Conservation (phyloP, 78 protist genomes). For the Cavenderia fasciculata region DNA sequence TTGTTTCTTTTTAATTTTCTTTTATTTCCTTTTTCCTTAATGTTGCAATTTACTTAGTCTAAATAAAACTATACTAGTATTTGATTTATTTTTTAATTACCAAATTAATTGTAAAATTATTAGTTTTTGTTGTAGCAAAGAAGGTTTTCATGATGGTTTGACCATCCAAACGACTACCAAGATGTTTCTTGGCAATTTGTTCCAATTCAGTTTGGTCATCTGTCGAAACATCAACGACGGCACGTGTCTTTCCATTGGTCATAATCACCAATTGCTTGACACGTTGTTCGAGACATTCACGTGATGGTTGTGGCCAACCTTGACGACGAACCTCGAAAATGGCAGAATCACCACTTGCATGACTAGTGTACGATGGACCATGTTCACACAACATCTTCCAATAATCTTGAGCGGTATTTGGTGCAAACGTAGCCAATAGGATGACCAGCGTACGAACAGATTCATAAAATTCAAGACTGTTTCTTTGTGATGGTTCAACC, state of each 20-base stretch:
- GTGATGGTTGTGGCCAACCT: conserved; percentile 25
- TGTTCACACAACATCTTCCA: conserved; percentile 56
- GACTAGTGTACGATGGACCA: background rate
- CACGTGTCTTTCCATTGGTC: conserved; percentile 52
- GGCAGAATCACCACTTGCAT: conserved; percentile 12
- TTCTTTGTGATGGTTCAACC: background rate
- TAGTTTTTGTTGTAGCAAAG: conserved; percentile 41
- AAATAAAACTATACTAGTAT: no score
- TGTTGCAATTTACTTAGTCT: no score
- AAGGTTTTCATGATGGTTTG: conserved; percentile 9
- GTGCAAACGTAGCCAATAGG: conserved; percentile 82
- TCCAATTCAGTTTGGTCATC: background rate
- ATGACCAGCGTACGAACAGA: background rate
- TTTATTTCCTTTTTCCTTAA: no score
- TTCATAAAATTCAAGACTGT: background rate
- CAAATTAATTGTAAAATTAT: conserved; percentile 38
- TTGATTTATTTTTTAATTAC: background rate
- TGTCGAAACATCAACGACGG: conserved; percentile 5
- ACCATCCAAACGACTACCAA: background rate
- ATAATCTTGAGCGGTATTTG: conserved; percentile 55
- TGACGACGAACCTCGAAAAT: background rate
- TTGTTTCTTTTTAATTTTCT: no score
- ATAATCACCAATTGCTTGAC: conserved; percentile 20
- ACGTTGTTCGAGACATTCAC: background rate
- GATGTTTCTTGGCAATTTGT: background rate